Evolutionary conservation across 306 rosid species (phyloP).

Genomic region (Sindora glabra): DNA sequence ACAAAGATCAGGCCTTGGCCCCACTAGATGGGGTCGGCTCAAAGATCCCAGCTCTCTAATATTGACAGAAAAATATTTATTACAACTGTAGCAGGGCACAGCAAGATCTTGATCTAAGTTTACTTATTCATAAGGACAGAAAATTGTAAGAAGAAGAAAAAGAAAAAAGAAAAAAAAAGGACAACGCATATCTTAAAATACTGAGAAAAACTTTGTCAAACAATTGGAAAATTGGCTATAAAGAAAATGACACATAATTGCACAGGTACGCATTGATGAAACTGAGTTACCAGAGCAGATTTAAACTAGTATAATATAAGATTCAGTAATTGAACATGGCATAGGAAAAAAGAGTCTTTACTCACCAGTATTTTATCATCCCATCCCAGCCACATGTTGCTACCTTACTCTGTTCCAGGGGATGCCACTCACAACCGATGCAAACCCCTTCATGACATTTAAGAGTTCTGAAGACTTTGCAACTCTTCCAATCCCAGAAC

Average conservation of each 20-base stretch:
- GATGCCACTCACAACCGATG: constrained; percentile 94
- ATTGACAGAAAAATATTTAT: too few relatives aligned
- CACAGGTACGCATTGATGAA: background rate
- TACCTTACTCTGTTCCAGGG: constrained; percentile 90
- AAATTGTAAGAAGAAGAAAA: too few relatives aligned
- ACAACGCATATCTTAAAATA: too few relatives aligned
- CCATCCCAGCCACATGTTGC: constrained; percentile 99
- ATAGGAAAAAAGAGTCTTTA: constrained; percentile 18
- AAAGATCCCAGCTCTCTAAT: too few relatives aligned
- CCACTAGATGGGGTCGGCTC: too few relatives aligned
- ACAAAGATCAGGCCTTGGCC: too few relatives aligned
- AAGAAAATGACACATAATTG: background rate
- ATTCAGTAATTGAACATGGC: background rate
- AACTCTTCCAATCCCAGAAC: constrained; percentile 99
- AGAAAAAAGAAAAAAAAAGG: too few relatives aligned
- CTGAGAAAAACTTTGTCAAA: too few relatives aligned
- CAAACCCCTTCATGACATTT: constrained; percentile 92
- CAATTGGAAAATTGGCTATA: background rate
- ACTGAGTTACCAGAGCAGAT: background rate
- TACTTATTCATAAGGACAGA: too few relatives aligned
- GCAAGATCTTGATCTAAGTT: too few relatives aligned
- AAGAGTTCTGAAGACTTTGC: constrained; percentile 93
- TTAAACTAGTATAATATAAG: background rate
- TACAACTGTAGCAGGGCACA: too few relatives aligned
- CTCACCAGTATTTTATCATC: constrained; percentile 89